These are phyloP conservation scores for Actinomortierella wolfii DNA, from an alignment of 371 early-diverging fungal genomes.

Conservation along the genomic window DNA sequence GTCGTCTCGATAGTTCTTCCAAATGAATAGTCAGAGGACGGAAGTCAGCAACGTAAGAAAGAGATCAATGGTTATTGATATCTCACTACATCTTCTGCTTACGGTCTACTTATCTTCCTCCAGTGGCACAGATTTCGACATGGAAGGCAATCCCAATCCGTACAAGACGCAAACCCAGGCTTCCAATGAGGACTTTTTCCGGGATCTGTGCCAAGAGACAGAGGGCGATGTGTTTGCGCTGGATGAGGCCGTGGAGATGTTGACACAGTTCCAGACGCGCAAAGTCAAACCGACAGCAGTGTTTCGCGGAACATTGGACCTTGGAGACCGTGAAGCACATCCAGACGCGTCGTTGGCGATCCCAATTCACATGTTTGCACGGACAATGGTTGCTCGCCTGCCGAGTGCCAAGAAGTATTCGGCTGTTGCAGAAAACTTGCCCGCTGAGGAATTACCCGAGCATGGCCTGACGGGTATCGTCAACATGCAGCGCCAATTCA, in stretches of 20 bases:
- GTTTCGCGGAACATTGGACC: slow-evolving; percentile 57
- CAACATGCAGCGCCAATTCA: slow-evolving; percentile 51
- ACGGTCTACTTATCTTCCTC: neutral
- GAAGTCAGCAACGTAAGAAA: slow-evolving; percentile 19
- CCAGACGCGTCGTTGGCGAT: slow-evolving; percentile 52
- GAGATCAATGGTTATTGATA: slow-evolving; percentile 8
- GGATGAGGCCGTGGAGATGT: slow-evolving; percentile 55
- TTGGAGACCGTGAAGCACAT: slow-evolving; percentile 54
- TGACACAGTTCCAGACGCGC: slow-evolving; percentile 54
- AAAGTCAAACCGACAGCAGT: slow-evolving; percentile 60
- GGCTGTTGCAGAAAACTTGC: slow-evolving; percentile 48
- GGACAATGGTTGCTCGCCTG: slow-evolving; percentile 54
- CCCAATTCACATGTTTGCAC: slow-evolving; percentile 60
- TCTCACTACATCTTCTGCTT: too few relatives aligned
- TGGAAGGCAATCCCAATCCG: slow-evolving; percentile 11
- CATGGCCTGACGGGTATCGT: slow-evolving; percentile 53
- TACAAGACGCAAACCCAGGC: slow-evolving; percentile 21
- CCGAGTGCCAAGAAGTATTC: slow-evolving; percentile 69
- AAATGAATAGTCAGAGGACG: slow-evolving; percentile 39
- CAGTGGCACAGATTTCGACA: slow-evolving; percentile 34
- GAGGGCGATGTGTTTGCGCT: slow-evolving; percentile 46
- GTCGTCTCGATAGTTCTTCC: too few relatives aligned
- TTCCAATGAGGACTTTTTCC: slow-evolving; percentile 52
- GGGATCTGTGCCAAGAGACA: slow-evolving; percentile 34
- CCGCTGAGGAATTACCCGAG: slow-evolving; percentile 21